A percentile compares a stretch with the other conserved stretches of the same genome.
Conservation (phyloP, 306 rosid species). For the Rosa persica region DNA sequence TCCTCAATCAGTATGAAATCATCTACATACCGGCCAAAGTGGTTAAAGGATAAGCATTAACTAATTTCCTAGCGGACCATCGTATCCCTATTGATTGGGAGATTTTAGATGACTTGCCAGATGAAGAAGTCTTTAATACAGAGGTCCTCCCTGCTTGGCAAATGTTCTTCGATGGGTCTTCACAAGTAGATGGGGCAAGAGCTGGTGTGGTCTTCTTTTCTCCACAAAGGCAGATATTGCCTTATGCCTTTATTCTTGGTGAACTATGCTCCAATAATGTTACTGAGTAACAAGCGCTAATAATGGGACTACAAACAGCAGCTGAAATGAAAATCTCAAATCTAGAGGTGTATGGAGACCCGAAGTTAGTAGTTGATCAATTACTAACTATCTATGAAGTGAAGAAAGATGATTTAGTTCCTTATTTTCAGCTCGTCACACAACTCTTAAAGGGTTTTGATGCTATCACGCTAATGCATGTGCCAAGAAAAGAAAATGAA, state of each 20-base stretch:
- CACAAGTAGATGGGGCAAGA: fast-evolving
- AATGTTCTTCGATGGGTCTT: too few species aligned
- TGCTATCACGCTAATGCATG: fast-evolving
- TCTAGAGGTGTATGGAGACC: neutral
- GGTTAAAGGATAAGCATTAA: too few species aligned
- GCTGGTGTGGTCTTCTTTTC: neutral
- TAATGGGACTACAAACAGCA: neutral
- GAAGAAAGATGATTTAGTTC: neutral
- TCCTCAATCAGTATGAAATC: too few species aligned
- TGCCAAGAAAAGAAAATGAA: neutral
- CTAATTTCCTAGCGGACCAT: too few species aligned
- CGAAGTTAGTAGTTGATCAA: neutral
- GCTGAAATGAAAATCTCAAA: neutral
- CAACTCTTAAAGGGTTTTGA: neutral
- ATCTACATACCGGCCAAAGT: too few species aligned
- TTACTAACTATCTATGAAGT: neutral
- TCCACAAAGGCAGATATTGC: neutral
- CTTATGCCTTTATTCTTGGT: neutral
- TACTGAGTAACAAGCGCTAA: neutral
- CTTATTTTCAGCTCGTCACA: neutral
- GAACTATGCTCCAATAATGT: neutral
- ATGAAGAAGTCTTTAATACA: too few species aligned
- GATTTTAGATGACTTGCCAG: too few species aligned
- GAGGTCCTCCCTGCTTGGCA: too few species aligned
- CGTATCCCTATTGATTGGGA: too few species aligned